Evolutionary conservation across 805 yeast species (phyloP).

Genomic region (Ogataea pignaliae): DNA sequence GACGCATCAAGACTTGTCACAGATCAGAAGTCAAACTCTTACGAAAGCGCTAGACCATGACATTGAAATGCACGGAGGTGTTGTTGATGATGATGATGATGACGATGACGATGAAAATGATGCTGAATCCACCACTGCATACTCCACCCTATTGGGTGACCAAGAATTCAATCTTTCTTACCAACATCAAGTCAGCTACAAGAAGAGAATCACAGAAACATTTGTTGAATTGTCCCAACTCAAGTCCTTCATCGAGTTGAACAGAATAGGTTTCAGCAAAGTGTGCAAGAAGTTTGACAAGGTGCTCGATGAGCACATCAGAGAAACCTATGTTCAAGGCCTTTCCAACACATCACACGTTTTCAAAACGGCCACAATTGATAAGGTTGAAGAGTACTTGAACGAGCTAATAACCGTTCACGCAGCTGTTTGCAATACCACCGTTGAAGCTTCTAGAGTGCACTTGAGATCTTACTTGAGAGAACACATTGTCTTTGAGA

Average conservation of each 20-base stretch:
- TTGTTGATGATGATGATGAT: constrained; percentile 29
- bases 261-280: constrained; percentile 49
- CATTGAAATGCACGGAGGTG: constrained; percentile 7
- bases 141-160: constrained; percentile 47
- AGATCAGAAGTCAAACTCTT: constrained; percentile 19
- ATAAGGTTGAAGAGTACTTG: constrained; percentile 25
- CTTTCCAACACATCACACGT: constrained; percentile 30
- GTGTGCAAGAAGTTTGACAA: constrained; percentile 52
- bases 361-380: constrained; percentile 29
- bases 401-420: constrained; percentile 28
- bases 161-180: constrained; percentile 44
- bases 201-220: constrained; percentile 41
- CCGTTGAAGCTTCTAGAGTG: constrained; percentile 13
- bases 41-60: constrained; percentile 18
- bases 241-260: constrained; percentile 47
- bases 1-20: constrained; percentile 17
- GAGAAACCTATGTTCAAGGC: constrained; percentile 35
- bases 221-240: constrained; percentile 44
- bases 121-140: constrained; percentile 29
- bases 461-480: constrained; percentile 49
- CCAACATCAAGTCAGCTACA: constrained; percentile 45
- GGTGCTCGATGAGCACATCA: constrained; percentile 39
- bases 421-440: constrained; percentile 21
- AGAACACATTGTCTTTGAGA: constrained; percentile 53
- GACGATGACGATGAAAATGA: constrained; percentile 36